phyloP scores from a whole-genome alignment of 768 basidiomycete species.

The Kwoniella heveanensis region DNA sequence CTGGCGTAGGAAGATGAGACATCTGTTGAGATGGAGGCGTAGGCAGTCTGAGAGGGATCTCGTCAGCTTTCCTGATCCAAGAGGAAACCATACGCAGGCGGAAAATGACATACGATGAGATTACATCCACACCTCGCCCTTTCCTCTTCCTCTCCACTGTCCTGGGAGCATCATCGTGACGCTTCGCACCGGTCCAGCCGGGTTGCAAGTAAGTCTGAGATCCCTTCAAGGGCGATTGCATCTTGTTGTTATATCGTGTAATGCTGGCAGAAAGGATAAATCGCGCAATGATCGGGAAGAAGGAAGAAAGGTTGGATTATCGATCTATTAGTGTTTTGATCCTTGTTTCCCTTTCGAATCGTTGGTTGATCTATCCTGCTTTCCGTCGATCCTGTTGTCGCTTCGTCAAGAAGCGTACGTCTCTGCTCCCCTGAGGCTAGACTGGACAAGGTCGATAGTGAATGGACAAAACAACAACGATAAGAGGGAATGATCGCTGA shows the following conservation, averaged over 20 bases:
- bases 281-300: background rate
- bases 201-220: constrained; percentile 7
- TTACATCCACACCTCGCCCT: constrained; percentile 36
- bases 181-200: constrained; percentile 45
- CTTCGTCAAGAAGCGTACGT: constrained; percentile 8
- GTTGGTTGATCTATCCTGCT: background rate
- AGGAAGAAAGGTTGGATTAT: constrained; percentile 11
- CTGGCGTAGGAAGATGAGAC: constrained; percentile 43
- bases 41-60: constrained; percentile 23
- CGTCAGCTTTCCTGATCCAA: background rate
- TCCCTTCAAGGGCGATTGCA: constrained; percentile 26
- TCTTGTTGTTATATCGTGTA: too few species aligned
- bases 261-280: too few species aligned
- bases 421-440: background rate
- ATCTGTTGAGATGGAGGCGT: constrained; percentile 35
- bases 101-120: constrained; percentile 28
- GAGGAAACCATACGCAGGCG: background rate
- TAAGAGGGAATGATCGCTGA: background rate
- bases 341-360: constrained; percentile 14
- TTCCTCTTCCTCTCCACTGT: constrained; percentile 40
- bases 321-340: background rate
- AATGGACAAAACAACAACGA: constrained; percentile 11
- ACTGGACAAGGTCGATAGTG: background rate
- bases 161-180: constrained; percentile 19
- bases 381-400: background rate